These are phyloP conservation scores for Plasmodium falciparum DNA, from an alignment of 169 alveolate species.

Conservation along the genomic window DNA sequence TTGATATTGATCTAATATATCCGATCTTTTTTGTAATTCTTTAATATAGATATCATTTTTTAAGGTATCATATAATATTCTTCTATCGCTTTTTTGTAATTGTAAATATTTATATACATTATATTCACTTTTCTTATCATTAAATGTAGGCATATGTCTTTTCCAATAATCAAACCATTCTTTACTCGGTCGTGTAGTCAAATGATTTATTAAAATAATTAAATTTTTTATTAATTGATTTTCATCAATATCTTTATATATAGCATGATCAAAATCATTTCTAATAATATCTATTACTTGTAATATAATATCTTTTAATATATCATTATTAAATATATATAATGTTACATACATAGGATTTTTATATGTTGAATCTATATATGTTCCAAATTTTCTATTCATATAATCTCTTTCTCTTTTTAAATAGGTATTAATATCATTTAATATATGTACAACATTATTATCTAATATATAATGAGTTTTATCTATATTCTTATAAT, in stretches of 20 bases:
- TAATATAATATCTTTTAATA: constrained; percentile 44
- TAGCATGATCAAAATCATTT: constrained; percentile 51
- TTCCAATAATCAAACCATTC: constrained; percentile 71
- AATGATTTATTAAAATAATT: constrained; percentile 25
- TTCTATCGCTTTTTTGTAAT: constrained; percentile 40
- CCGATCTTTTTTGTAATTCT: constrained; percentile 69
- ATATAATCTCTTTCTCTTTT: constrained; percentile 56
- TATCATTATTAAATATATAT: constrained; percentile 40
- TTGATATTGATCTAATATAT: constrained; percentile 58
- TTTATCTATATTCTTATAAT: constrained; percentile 4
- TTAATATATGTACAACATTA: constrained; percentile 42
- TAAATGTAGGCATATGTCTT: constrained; percentile 58
- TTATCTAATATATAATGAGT: constrained; percentile 53
- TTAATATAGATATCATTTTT: constrained; percentile 60
- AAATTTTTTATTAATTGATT: constrained; percentile 28
- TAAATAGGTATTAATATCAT: constrained; percentile 49
- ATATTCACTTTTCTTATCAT: constrained; percentile 33
- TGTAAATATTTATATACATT: constrained; percentile 54
- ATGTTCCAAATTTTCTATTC: constrained; percentile 45
- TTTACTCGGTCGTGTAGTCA: constrained; percentile 57
- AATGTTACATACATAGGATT: constrained; percentile 72
- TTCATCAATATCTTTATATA: constrained; percentile 59
- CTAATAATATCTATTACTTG: constrained; percentile 46
- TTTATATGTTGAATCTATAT: constrained; percentile 64
- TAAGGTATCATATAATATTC: constrained; percentile 22